Percentiles rank a stretch among this genome's conserved stretches.
Conservation (phyloP, 805 yeast genomes). For the Pichia exigua region DNA sequence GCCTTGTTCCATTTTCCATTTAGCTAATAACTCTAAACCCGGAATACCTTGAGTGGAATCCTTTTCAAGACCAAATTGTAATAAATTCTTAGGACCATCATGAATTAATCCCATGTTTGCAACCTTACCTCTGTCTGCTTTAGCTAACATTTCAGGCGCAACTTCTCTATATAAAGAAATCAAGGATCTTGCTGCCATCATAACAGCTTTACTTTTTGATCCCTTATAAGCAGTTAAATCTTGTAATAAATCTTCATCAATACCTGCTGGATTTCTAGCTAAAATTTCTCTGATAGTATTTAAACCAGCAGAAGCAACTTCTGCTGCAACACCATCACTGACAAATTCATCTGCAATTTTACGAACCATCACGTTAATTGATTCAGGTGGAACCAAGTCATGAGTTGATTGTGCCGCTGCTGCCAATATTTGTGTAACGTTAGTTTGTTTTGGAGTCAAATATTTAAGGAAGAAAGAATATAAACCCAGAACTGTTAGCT, state of each 20-base stretch:
- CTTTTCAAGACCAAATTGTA: slow-evolving; percentile 70
- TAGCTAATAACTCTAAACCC: slow-evolving; percentile 81
- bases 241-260: slow-evolving; percentile 78
- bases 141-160: slow-evolving; percentile 90
- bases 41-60: slow-evolving; percentile 65
- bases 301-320: slow-evolving; percentile 96
- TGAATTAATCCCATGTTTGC: slow-evolving; percentile 78
- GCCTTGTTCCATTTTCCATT: slow-evolving; percentile 69
- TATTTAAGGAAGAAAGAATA: slow-evolving; percentile 85
- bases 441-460: slow-evolving; percentile 86
- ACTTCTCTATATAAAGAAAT: slow-evolving; percentile 84
- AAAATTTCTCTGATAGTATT: slow-evolving; percentile 92
- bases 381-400: slow-evolving; percentile 95
- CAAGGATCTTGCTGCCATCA: slow-evolving; percentile 88
- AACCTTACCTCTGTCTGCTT: slow-evolving; percentile 87
- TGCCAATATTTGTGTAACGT: slow-evolving; percentile 95
- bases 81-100: slow-evolving; percentile 41
- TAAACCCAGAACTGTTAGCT: slow-evolving; percentile 80
- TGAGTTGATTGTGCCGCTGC: slow-evolving; percentile 96
- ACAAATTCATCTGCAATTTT: slow-evolving; percentile 97
- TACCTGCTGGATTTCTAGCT: slow-evolving; percentile 90
- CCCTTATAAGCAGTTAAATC: slow-evolving; percentile 88
- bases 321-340: slow-evolving; percentile 96
- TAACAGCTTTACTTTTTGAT: slow-evolving; percentile 88
- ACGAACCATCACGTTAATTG: slow-evolving; percentile 67